Evolutionary conservation across 257 asterid genomes (phyloP).

Genomic region (Asclepias syriaca): DNA sequence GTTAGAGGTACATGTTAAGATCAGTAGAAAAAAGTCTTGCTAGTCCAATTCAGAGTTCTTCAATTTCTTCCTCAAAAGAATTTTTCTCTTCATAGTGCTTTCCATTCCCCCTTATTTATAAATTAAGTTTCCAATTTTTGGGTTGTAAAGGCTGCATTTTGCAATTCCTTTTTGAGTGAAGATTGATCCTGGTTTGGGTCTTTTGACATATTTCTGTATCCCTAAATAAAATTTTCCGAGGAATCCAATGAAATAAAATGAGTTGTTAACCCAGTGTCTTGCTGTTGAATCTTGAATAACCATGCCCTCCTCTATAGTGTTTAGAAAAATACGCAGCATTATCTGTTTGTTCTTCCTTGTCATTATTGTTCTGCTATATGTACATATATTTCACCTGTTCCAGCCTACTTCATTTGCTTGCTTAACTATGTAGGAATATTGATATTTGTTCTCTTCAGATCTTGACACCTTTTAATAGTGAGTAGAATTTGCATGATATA

Average conservation of each 20-base stretch:
- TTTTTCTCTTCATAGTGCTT: slow-evolving; percentile 28
- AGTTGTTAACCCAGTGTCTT: not conserved
- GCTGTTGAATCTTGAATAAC: not conserved
- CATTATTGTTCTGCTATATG: not conserved
- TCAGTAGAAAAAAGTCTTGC: slow-evolving; percentile 34
- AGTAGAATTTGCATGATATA: no score
- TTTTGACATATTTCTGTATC: slow-evolving; percentile 1
- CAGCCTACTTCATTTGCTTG: not conserved
- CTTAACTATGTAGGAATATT: not conserved
- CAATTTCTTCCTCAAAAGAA: slow-evolving; percentile 30
- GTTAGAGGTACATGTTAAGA: slow-evolving; percentile 79
- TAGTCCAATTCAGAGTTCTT: slow-evolving; percentile 33
- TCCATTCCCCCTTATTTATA: not conserved
- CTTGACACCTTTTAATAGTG: not conserved
- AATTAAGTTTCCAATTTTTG: no score
- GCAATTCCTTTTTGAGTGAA: not conserved
- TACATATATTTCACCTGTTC: not conserved
- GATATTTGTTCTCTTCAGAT: not conserved
- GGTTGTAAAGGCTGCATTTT: not conserved
- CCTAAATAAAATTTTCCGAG: not conserved
- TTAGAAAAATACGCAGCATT: not conserved
- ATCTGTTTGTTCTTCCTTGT: not conserved
- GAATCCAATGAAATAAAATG: slow-evolving; percentile 2
- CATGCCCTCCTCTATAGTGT: not conserved
- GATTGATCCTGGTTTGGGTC: slow-evolving; percentile 11